Evolutionary conservation across 371 early-diverging fungal genomes (phyloP).

Genomic region (Syncephalastrum sp.): DNA sequence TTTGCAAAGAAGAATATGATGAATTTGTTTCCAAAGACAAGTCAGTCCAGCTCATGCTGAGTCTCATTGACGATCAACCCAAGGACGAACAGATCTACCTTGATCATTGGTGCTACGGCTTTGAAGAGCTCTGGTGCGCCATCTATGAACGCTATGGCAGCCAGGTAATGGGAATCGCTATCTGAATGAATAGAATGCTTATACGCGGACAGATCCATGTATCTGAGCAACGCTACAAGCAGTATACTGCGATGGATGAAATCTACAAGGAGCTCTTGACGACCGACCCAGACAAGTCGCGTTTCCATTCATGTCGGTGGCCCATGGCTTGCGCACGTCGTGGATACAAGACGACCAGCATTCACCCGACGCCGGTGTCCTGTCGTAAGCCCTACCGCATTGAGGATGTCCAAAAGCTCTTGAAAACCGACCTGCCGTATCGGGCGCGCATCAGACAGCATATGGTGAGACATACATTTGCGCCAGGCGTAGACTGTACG

Average conservation of each 20-base stretch:
- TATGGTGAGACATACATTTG: conserved; percentile 2
- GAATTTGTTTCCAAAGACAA: conserved; percentile 29
- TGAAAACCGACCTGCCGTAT: conserved; percentile 16
- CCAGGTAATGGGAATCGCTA: conserved; percentile 15
- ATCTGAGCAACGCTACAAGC: conserved; percentile 25
- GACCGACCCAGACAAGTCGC: conserved; percentile 10
- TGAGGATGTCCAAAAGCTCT: neutral
- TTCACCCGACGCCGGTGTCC: conserved; percentile 6
- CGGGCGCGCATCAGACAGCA: neutral
- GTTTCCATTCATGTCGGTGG: conserved; percentile 27
- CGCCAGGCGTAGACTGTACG: neutral
- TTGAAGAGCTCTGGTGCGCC: conserved; percentile 42
- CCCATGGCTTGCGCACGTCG: neutral
- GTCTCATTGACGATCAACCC: conserved; percentile 23
- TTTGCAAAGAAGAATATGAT: conserved; percentile 24
- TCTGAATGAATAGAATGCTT: neutral
- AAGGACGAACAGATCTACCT: conserved; percentile 34
- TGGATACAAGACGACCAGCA: conserved; percentile 3
- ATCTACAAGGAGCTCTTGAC: conserved; percentile 11
- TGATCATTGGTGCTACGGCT: conserved; percentile 47
- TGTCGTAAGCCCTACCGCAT: neutral
- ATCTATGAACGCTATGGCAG: conserved; percentile 24
- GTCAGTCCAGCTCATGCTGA: conserved; percentile 22
- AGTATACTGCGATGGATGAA: conserved; percentile 26
- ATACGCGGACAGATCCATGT: conserved; percentile 25